These are phyloP conservation scores for Panicum hallii DNA, from an alignment of 202 grass and related monocot genomes.

Conservation along the genomic window DNA sequence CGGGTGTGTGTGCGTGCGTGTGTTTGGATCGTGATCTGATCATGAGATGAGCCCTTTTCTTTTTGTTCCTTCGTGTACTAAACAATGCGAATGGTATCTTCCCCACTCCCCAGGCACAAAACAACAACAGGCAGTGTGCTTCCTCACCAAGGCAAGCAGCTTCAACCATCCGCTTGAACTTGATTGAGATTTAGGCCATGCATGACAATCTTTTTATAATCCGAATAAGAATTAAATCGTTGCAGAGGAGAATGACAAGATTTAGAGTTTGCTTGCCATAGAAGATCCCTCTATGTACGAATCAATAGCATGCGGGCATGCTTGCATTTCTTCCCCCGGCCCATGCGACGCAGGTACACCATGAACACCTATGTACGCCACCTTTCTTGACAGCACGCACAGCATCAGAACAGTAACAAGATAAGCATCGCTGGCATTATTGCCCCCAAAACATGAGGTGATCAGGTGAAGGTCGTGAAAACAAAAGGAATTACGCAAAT, in stretches of 20 bases:
- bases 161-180: not conserved
- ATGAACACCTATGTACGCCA: not conserved
- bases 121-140: not conserved
- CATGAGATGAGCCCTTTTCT: not conserved
- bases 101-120: not conserved
- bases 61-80: not conserved
- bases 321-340: not conserved
- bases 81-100: not conserved
- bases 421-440: not conserved
- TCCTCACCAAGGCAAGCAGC: conserved; percentile 27
- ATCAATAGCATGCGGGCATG: not conserved
- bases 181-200: too few relatives aligned
- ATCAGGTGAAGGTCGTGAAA: not conserved
- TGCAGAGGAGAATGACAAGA: not conserved
- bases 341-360: not conserved
- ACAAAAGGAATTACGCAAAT: not conserved
- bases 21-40: conserved; percentile 16
- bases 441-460: not conserved
- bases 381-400: not conserved
- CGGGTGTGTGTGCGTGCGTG: not conserved
- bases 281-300: not conserved
- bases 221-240: not conserved
- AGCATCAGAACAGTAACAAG: not conserved
- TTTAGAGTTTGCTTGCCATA: not conserved
- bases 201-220: not conserved